These are phyloP conservation scores for Phallus indusiatus DNA, from an alignment of 768 basidiomycete species.

Conservation along the genomic window DNA sequence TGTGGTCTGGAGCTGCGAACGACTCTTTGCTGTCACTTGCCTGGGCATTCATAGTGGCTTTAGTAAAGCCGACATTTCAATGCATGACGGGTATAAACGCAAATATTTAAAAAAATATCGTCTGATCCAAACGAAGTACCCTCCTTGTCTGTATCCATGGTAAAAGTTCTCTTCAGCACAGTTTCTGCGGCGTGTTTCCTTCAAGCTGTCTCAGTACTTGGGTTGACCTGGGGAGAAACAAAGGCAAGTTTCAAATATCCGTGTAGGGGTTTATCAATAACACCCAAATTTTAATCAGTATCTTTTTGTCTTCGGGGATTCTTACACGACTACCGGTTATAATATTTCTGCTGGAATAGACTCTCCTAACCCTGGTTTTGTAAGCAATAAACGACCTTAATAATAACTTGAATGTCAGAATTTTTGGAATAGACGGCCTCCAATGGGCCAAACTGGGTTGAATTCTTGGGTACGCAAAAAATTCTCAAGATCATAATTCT, in stretches of 20 bases:
- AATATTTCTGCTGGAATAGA: slow-evolving; percentile 48
- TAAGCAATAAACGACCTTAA: slow-evolving; percentile 22
- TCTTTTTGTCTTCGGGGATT: slow-evolving; percentile 55
- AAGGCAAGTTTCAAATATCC: not conserved
- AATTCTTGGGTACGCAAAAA: slow-evolving; percentile 35
- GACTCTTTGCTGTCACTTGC: not conserved
- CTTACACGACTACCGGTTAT: slow-evolving; percentile 50
- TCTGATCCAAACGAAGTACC: not conserved
- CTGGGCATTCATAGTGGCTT: no score
- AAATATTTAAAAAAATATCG: no score
- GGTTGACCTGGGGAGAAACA: slow-evolving; percentile 41
- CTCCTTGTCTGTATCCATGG: not conserved
- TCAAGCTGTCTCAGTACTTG: not conserved
- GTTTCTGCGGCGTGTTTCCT: not conserved
- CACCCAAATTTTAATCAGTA: slow-evolving; percentile 41
- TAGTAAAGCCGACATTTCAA: no score
- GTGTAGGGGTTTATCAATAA: slow-evolving; percentile 33
- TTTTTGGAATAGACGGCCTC: slow-evolving; percentile 37
- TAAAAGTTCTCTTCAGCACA: not conserved
- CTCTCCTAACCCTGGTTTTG: slow-evolving; percentile 41
- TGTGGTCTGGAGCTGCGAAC: not conserved
- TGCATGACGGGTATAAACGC: no score
- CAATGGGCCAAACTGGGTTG: slow-evolving; percentile 57
- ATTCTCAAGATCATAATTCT: not conserved
- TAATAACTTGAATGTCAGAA: not conserved